Evolutionary conservation across 1,139 yeast genomes (phyloP).

Genomic region (Hemisphaericaspora xylanilytica): DNA sequence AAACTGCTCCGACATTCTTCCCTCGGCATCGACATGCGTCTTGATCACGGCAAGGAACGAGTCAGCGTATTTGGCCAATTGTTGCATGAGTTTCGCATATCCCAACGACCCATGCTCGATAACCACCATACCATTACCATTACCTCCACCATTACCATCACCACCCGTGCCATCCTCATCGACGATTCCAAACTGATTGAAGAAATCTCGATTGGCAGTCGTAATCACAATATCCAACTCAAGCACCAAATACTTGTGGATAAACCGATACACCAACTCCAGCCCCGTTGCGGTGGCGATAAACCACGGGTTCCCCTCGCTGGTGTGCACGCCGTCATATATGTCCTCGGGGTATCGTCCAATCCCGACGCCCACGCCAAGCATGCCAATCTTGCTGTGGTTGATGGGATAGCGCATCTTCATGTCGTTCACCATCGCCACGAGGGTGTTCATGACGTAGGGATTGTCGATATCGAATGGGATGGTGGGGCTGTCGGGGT

Average conservation of each 20-base stretch:
- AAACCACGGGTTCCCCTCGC: constrained; percentile 96
- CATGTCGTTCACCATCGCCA: constrained; percentile 64
- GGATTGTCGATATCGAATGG: constrained; percentile 63
- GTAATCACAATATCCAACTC: constrained; percentile 27
- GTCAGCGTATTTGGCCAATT: constrained; percentile 63
- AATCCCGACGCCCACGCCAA: constrained; percentile 61
- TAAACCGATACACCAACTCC: constrained; percentile 47
- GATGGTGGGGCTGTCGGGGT: constrained; percentile 18
- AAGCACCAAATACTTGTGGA: constrained; percentile 24
- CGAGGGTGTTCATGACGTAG: constrained; percentile 55
- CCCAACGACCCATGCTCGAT: constrained; percentile 46
- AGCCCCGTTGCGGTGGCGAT: constrained; percentile 81
- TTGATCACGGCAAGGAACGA: constrained; percentile 71
- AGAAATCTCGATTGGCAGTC: constrained; percentile 28
- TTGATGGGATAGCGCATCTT: constrained; percentile 73
- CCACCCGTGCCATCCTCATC: constrained; percentile 30
- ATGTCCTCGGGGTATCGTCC: constrained; percentile 95
- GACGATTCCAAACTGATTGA: constrained; percentile 28
- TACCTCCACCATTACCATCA: too few relatives aligned
- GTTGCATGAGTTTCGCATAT: constrained; percentile 43
- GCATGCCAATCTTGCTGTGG: constrained; percentile 38
- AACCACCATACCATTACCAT: constrained; percentile 7
- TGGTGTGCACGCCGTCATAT: constrained; percentile 72
- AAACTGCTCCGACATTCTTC: constrained; percentile 86
- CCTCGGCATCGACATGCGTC: constrained; percentile 70